Evolutionary conservation across 2,329 filamentous ascomycete species (phyloP), one percentile per base, ranked within the genome.

Genomic region (Phialocephala sp.): DNA sequence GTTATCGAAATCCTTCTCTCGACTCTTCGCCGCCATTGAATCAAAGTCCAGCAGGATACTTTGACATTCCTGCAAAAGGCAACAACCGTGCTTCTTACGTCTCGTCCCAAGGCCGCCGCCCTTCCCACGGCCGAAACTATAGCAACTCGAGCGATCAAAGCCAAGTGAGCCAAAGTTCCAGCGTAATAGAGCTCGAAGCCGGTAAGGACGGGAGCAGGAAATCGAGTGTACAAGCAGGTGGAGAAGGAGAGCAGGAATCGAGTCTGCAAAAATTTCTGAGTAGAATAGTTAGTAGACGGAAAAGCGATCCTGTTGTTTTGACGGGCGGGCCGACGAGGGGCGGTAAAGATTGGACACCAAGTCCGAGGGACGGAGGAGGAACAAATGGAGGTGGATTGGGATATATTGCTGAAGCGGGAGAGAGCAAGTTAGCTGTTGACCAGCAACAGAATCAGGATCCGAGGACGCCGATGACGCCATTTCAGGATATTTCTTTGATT

Each of bases 111-210:
- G 41, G 59, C n/a, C 62, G 65, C 4, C 58, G 71, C 43, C 69
- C 71, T 5, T 70, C 65, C 24, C 60, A 74, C 59, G 57, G 64
- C n/a, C 55, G 73, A 22, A 68, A 75, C 54, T 70, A 67, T 68
- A 72, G 69, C 43, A 68, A 71, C 37, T 64, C 67, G 2, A 72
- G 70, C 41, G 69, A 32, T 32, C 27, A 32, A 32, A 32, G 27
- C 27, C 27, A 70, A 41, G 64, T 71, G 4, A 69, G 66, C 55
- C 60, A 66, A n/a, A 54, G 36, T 4, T 71, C 70, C 15, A 64
- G 47, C 37, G 58, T 54, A 9, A 41, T 60, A 11, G 72, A 74
- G 45, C 59, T 73, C 3, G 72, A 72, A 24, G 66, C 65, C 2
- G 65, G 62, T 8, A 57, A 52, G 22, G 67, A 72, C 12, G 60